Percentiles rank a stretch among this genome's conserved stretches.
Evolutionary conservation across 805 yeast species (phyloP).

Genomic region (Teunomyces tritomae): DNA sequence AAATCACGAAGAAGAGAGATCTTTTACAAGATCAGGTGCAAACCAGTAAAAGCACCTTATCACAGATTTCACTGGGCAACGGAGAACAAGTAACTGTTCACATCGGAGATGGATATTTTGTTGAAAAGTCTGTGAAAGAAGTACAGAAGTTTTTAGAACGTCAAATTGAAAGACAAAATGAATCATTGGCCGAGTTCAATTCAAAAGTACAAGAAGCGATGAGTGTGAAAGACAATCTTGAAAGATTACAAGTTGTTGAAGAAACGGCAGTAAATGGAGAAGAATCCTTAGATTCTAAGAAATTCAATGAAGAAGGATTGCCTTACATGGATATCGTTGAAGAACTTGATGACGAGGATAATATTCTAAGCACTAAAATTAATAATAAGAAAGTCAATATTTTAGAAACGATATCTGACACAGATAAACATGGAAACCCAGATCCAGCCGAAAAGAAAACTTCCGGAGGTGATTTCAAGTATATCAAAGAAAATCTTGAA

Average conservation of each 20-base stretch:
- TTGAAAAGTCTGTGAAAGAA: constrained; percentile 24
- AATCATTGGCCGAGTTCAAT: constrained; percentile 41
- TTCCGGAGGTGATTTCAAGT: neutral
- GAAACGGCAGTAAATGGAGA: constrained; percentile 10
- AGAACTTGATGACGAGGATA: constrained; percentile 75
- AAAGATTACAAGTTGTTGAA: constrained; percentile 8
- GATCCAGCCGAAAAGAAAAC: neutral
- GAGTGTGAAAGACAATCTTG: constrained; percentile 25
- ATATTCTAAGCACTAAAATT: constrained; percentile 43
- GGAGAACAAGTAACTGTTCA: constrained; percentile 21
- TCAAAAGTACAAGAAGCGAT: constrained; percentile 40
- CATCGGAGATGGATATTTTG: constrained; percentile 43
- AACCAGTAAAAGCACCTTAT: neutral
- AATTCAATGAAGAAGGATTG: constrained; percentile 43
- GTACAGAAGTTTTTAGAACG: constrained; percentile 28
- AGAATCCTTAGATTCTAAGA: neutral
- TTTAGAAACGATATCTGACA: neutral
- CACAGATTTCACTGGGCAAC: neutral
- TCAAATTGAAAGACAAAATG: constrained; percentile 25
- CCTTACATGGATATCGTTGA: constrained; percentile 84
- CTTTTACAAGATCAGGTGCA: constrained; percentile 8
- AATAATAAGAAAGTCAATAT: constrained; percentile 24
- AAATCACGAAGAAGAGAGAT: constrained; percentile 3
- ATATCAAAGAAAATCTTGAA: neutral
- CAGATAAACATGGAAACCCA: constrained; percentile 25